Evolutionary conservation across 2,329 filamentous ascomycete species (phyloP), one percentile per base, ranked within the genome.

Genomic region (Exophiala oligosperma): DNA sequence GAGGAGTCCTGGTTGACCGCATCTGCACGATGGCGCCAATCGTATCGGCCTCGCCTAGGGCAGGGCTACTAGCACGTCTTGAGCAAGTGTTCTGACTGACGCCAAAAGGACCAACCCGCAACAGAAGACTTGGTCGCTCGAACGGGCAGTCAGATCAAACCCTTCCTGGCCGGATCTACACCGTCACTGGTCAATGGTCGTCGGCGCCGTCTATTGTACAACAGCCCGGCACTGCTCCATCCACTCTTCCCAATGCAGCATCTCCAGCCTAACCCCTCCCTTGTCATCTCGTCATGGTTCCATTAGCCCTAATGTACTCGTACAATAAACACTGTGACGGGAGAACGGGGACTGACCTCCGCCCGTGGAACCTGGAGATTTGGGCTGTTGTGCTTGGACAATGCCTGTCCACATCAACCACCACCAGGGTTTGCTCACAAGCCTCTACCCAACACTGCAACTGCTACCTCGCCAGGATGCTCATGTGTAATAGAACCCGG

Each of bases 1-100:
- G n/a, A 29, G 24, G 46, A 48, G 23, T 48, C 52, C 43, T 37
- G 46, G 35, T 49, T 52, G 58, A 63, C 61, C 61, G 61, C 55
- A 61, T 61, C 61, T 59, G 55, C 61, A 58, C 55, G 55, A 61
- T 60, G 57, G 57, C 61, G 57, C 61, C 61, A 61, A 63, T 63
- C 56, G 61, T 55, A 59, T 63, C 57, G 58, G 58, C 56, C 49
- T 63, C 61, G 61, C 54, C 61, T 63, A 54, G 48, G 51, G 3
- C 17, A 53, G 29, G 40, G 54, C 50, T 29, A 53, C 43, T 41
- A 49, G 12, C 29, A 14, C 35, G 24, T 49, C 14, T 29, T 12
- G 32, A 54, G 52, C 52, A 43, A 35, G 50, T 44, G 50, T 52
- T 54, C 40, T 41, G 26, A 26, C 24, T 32, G 17, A 26, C 49